Base-by-base conservation (phyloP, 768 basidiomycete genomes). In the Hygrophoropsis aurantiaca region DNA sequence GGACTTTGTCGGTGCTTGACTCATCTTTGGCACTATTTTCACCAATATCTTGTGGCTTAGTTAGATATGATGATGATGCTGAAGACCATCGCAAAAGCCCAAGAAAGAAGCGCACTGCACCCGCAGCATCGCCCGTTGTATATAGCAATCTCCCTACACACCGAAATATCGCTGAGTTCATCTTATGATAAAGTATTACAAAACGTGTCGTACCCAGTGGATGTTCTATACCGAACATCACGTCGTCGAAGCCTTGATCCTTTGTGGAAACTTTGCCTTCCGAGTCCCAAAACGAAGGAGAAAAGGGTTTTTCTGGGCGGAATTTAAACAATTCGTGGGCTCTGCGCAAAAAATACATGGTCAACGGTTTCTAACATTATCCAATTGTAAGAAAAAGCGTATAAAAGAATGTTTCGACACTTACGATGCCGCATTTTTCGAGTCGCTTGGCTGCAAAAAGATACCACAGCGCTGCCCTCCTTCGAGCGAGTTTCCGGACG, bases 111-210 rank as follows among this genome's bases (percentile, higher is more conserved):
- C 74, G 71, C 21, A 94, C 84, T 7, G 95, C 93, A 6, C 77
- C 80, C 38, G 75, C 74, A 21, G 87, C 78, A 58, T 94, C 83
- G 10, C 94, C 94, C n/a, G 88, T 86, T 1, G 90, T 92, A 62
- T 97, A 98, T 32, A 93, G 70, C 51, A 98, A 68, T 33, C 94
- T 77, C 26, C 91, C 95, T 91, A 44, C 24, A n/a, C n/a, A n/a
- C n/a, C n/a, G 46, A 45, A 24, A 26, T 44, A 40, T 30, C 36
- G n/a, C 19, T 50, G 44, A 40, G 42, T 30, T 30, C 13, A 7
- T 30, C 13, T 30, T 30, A 30, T n/a, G n/a, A n/a, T n/a, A n/a
- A n/a, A n/a, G n/a, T n/a, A n/a, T n/a, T n/a, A n/a, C n/a, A n/a
- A 44, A 42, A 20, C 42, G 16, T 26, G 42, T 11, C 66, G 26